These are phyloP conservation scores for Solanum rostratum DNA, from an alignment of 257 asterid species.

Conservation along the genomic window DNA sequence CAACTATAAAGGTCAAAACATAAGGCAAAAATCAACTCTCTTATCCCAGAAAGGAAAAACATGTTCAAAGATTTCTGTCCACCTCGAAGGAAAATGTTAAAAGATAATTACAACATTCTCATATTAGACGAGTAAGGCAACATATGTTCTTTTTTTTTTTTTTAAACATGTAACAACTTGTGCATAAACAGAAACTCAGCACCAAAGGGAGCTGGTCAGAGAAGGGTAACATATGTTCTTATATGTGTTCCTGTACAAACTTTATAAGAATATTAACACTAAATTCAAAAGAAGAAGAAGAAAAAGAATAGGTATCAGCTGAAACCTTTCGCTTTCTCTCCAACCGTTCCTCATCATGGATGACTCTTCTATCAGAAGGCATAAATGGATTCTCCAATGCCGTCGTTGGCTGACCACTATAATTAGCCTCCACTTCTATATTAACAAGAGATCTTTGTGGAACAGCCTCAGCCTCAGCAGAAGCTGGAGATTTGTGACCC, in stretches of 20 bases:
- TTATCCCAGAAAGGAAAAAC: background rate
- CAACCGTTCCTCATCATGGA: slow-evolving; percentile 49
- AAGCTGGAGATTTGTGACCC: slow-evolving; percentile 38
- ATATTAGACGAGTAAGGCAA: background rate
- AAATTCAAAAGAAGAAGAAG: background rate
- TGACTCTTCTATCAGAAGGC: slow-evolving; percentile 39
- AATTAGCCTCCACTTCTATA: slow-evolving; percentile 30
- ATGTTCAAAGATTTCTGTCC: background rate
- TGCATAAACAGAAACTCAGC: background rate
- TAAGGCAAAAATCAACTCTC: background rate
- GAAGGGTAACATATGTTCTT: background rate
- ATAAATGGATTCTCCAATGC: slow-evolving; percentile 29
- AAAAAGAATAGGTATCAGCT: background rate
- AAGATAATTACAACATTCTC: background rate
- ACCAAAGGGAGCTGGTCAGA: background rate
- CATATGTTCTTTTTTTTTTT: background rate
- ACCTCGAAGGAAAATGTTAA: background rate
- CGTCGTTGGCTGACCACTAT: slow-evolving; percentile 28
- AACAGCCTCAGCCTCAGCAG: slow-evolving; percentile 40
- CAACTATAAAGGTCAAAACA: background rate
- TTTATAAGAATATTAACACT: background rate
- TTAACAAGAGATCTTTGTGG: slow-evolving; percentile 20
- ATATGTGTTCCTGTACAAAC: background rate
- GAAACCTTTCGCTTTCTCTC: slow-evolving; percentile 83
- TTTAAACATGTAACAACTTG: background rate